phyloP scores from a whole-genome alignment of 2,329 filamentous ascomycete genomes.

The Fusarium praegraminearum region DNA sequence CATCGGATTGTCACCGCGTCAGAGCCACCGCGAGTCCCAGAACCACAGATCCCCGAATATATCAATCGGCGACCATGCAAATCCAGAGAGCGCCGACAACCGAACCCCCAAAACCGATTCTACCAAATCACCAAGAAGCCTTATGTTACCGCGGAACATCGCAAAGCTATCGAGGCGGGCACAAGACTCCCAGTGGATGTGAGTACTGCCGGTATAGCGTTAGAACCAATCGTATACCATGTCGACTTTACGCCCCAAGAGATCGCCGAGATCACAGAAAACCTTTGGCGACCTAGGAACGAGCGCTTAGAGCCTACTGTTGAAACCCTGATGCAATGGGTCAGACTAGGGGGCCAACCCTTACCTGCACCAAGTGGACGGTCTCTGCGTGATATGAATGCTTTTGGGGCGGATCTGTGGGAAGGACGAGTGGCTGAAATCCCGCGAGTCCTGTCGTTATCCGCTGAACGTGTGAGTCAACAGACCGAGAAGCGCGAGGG shows the following conservation, averaged over 20 bases:
- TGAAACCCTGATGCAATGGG: conserved; percentile 33
- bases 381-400: conserved; percentile 21
- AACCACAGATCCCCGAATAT: not conserved
- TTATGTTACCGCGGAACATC: conserved; percentile 47
- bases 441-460: conserved; percentile 47
- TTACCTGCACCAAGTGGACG: conserved; percentile 5
- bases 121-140: conserved; percentile 37
- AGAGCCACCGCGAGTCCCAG: not conserved
- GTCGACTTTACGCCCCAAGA: conserved; percentile 61
- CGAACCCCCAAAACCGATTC: conserved; percentile 25
- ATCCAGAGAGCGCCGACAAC: conserved; percentile 26
- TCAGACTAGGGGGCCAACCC: not conserved
- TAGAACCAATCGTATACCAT: conserved; percentile 52
- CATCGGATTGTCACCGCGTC: not conserved
- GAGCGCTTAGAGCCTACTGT: conserved; percentile 29
- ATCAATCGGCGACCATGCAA: conserved; percentile 22
- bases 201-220: not conserved
- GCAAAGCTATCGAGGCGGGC: conserved; percentile 48
- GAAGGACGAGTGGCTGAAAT: conserved; percentile 35
- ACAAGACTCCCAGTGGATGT: conserved; percentile 16
- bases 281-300: conserved; percentile 35
- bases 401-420: conserved; percentile 45
- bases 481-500: conserved; percentile 22
- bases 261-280: conserved; percentile 46
- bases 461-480: conserved; percentile 19